Conservation (phyloP, 2,329 filamentous ascomycete species). For the Pseudogymnoascus sp. region DNA sequence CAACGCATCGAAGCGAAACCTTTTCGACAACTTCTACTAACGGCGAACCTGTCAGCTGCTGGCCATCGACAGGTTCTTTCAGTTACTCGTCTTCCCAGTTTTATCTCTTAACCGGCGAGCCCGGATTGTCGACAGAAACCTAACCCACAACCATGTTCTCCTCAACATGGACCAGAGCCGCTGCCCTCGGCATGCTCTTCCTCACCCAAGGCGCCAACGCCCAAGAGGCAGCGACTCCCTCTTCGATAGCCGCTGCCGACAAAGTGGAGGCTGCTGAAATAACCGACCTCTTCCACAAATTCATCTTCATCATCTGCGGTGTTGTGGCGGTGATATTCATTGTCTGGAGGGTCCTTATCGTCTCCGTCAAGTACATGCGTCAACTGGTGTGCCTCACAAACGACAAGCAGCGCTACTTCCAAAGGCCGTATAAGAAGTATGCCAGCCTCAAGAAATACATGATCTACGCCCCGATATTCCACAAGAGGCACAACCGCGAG, state of each 20-base stretch:
- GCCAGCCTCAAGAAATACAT: conserved; percentile 61
- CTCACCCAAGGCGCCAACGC: neutral
- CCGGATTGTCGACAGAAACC: neutral
- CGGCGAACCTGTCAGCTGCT: neutral
- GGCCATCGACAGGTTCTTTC: conserved; percentile 7
- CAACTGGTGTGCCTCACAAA: conserved; percentile 69
- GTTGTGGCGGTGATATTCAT: conserved; percentile 55
- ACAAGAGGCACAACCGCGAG: conserved; percentile 69
- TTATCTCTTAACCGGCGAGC: neutral
- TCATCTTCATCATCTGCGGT: conserved; percentile 56
- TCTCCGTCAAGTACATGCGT: conserved; percentile 59
- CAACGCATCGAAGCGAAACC: neutral
- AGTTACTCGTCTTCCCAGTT: neutral
- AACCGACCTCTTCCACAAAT: conserved; percentile 50
- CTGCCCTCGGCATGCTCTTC: neutral
- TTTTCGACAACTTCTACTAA: neutral
- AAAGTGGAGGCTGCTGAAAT: conserved; percentile 19
- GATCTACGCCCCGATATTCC: conserved; percentile 62
- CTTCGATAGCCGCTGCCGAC: neutral
- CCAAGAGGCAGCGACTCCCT: neutral
- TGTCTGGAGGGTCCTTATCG: conserved; percentile 56
- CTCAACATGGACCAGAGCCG: neutral
- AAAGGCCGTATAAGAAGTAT: conserved; percentile 42
- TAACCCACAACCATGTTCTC: conserved; percentile 2
- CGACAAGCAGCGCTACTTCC: conserved; percentile 73